phyloP scores from a whole-genome alignment of 2,329 filamentous ascomycete species.

The Nakataea oryzae region DNA sequence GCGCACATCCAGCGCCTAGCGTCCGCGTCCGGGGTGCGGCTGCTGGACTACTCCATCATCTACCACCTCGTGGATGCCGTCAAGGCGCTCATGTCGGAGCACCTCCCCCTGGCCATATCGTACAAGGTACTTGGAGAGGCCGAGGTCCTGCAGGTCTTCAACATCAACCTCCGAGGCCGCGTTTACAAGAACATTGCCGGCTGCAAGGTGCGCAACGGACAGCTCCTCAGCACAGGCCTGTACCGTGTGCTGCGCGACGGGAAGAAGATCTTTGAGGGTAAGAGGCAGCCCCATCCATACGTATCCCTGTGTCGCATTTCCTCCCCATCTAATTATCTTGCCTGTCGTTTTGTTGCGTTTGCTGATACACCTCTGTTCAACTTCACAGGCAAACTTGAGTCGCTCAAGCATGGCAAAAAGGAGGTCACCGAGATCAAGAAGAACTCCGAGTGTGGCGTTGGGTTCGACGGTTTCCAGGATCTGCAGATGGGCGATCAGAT shows the following conservation, averaged over 20 bases:
- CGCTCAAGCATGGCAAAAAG: conserved; percentile 87
- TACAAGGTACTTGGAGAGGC: conserved; percentile 77
- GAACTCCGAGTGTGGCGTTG: conserved; percentile 86
- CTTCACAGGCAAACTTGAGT: conserved; percentile 58
- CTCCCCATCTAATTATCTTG: not conserved
- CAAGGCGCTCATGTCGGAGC: conserved; percentile 54
- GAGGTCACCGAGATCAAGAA: conserved; percentile 84
- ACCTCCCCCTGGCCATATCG: conserved; percentile 56
- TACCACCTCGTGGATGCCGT: conserved; percentile 70
- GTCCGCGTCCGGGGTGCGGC: conserved; percentile 58
- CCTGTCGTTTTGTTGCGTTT: not conserved
- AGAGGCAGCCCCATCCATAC: too few species aligned
- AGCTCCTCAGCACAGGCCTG: conserved; percentile 50
- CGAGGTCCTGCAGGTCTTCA: conserved; percentile 72
- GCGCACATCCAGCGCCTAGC: conserved; percentile 60
- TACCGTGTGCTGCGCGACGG: conserved; percentile 64
- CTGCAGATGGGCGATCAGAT: conserved; percentile 76
- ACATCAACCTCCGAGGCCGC: conserved; percentile 68
- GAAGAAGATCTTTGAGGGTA: conserved; percentile 72
- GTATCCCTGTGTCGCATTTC: not conserved
- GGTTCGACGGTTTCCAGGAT: conserved; percentile 68
- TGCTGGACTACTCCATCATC: conserved; percentile 81
- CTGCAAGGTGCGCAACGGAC: conserved; percentile 75
- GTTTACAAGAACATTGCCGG: conserved; percentile 71
- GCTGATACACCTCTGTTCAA: not conserved